Base-by-base conservation (phyloP, 495 filamentous ascomycete genomes). In the Amphirosellinia nigrospora region DNA sequence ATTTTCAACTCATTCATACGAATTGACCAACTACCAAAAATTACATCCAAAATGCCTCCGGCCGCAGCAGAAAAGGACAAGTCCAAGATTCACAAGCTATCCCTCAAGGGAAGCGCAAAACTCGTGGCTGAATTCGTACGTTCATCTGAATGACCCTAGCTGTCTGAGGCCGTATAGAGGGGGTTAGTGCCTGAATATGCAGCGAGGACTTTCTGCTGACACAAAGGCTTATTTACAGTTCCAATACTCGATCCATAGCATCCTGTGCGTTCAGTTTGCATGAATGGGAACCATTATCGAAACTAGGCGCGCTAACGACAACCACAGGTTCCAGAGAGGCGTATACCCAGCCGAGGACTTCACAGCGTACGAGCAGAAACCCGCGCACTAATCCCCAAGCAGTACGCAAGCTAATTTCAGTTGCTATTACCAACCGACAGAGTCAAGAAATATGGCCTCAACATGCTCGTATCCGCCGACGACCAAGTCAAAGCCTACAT, bases 281-380 rank as follows among this genome's bases (percentile, higher is more conserved):
- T 53, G 50, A 58, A 36, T 4, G 28, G 28, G 30, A 19, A 30
- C 41, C 7, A 65, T 0, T 11, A 48, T 9, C 50, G 55, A 58
- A 56, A 16, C 34, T 65, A 70, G 68, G 72, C 9, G 7, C 4
- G 55, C 26, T 63, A 36, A 46, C 70, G 62, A 72, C 71, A 21
- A 46, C 68, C 8, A 7, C 71, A 93, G 91, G 73, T 97, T 97
- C 86, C 96, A 98, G 79, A 88, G 96, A 73, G 96, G 94, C 61
- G 96, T 99, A 64, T 99, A 99, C 81, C 96, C 96, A 46, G 94
- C 96, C 38, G 96, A 99, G 75, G 96, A 99, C 83, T 99, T 99
- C 78, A 94, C 92, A 71, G 90, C 95, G 91, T 94, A 80, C 77
- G 90, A 83, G 32, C 50, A 48, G 7, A n/a, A n/a, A 10, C 34